Base-by-base conservation (phyloP, 2,329 filamentous ascomycete genomes). In the Xylaria hypoxylon region DNA sequence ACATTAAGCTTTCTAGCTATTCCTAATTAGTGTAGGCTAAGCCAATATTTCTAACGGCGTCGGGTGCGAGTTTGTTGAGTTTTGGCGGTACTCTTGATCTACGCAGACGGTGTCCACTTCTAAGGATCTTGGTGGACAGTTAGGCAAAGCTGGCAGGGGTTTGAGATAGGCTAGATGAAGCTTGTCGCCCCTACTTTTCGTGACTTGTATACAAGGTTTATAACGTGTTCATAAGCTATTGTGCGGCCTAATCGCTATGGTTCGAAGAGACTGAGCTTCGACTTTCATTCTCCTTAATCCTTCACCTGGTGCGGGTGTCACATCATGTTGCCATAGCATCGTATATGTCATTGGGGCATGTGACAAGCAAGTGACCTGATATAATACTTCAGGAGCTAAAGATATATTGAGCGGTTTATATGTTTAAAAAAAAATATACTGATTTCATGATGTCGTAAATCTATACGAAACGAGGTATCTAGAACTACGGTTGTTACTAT, bases 61-160 rank as follows among this genome's bases (percentile, higher is more conserved):
- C n/a, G n/a, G n/a, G n/a, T n/a, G n/a, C n/a, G n/a, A n/a, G n/a
- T n/a, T n/a, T n/a, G n/a, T n/a, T n/a, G n/a, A n/a, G n/a, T n/a
- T n/a, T n/a, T n/a, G n/a, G n/a, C n/a, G n/a, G n/a, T n/a, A n/a
- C 77, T 84, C 51, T 79, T 76, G 63, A 84, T 84, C 72, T 81
- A 83, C 66, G 74, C 76, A 19, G 82, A 84, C 69, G 82, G 82
- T 42, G 78, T 84, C 6, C 81, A 84, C 76, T 84, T 82, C 69
- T 73, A 78, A 47, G 82, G 82, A 57, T 63, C 66, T 50, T 66
- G 63, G 63, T 11, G 15, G 35, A 11, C 15, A 38, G 31, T 33
- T 33, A 8, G 31, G 7, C 31, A 33, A 33, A 33, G 31, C 31
- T 10, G 4, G 15, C 11, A 38, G 10, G 3, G 13, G 11, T 15